phyloP scores from a whole-genome alignment of 179 eudicot genomes.

The Sideroxylon spinosum region DNA sequence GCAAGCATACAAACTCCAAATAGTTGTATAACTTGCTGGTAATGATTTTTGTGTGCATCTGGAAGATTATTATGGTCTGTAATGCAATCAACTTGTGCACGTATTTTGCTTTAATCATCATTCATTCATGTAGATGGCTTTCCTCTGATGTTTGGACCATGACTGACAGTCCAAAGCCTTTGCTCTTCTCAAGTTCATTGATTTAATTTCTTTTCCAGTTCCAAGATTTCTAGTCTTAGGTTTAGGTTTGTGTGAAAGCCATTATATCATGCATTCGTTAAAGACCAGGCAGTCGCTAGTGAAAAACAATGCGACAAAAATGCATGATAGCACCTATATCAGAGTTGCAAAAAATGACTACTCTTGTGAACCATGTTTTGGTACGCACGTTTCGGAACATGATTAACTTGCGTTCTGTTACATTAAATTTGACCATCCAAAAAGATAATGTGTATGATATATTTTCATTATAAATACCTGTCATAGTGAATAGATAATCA shows the following conservation, averaged over 20 bases:
- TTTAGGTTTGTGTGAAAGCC: background rate
- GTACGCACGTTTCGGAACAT: too few species aligned
- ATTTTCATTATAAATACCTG: too few species aligned
- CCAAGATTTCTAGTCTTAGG: background rate
- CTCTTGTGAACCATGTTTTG: too few species aligned
- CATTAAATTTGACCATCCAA: too few species aligned
- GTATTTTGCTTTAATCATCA: background rate
- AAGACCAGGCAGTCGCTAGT: background rate
- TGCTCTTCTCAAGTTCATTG: background rate
- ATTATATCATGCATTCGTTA: background rate
- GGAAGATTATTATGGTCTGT: background rate
- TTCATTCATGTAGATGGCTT: background rate
- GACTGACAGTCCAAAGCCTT: background rate
- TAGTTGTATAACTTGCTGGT: background rate
- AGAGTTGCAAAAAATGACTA: too few species aligned
- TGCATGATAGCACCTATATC: background rate
- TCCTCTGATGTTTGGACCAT: background rate
- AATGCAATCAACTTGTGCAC: background rate
- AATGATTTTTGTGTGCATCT: background rate
- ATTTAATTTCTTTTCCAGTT: background rate
- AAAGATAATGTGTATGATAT: too few species aligned
- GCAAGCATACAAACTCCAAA: slow-evolving; percentile 20
- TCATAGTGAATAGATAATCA: too few species aligned
- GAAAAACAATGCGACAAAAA: background rate
- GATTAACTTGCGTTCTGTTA: too few species aligned